phyloP scores from a whole-genome alignment of 768 basidiomycete species.

The Coprinopsis marcescibilis region DNA sequence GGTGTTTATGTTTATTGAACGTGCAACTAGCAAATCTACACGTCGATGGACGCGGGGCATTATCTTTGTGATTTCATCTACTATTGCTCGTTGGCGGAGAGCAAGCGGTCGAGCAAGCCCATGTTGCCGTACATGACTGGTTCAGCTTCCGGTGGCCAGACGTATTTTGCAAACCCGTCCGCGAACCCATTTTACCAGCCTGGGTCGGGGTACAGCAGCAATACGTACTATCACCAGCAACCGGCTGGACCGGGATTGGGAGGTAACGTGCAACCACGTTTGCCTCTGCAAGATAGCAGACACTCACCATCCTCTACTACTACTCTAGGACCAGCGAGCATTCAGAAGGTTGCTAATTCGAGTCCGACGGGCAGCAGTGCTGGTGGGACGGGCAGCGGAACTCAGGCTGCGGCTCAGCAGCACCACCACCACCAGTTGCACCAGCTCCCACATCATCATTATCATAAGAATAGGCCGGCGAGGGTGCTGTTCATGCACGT shows the following conservation, averaged over 20 bases:
- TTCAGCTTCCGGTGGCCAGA: constrained; percentile 3
- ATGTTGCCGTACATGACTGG: constrained; percentile 11
- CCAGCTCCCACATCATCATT: neutral
- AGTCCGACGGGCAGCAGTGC: neutral
- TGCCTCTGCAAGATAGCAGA: no score
- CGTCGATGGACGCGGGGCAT: constrained; percentile 72
- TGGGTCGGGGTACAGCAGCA: constrained; percentile 3
- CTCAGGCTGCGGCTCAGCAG: neutral
- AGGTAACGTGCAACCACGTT: no score
- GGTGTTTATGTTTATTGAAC: constrained; percentile 4
- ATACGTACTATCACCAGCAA: constrained; percentile 7
- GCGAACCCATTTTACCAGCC: neutral
- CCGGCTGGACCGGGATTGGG: no score
- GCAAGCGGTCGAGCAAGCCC: constrained; percentile 40
- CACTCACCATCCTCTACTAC: no score
- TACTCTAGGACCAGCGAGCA: no score
- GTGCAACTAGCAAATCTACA: constrained; percentile 50
- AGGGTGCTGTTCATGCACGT: constrained; percentile 69
- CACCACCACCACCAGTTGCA: constrained; percentile 13
- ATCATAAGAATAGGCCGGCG: neutral
- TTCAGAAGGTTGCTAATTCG: no score
- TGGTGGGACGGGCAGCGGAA: no score
- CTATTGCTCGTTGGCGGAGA: constrained; percentile 70
- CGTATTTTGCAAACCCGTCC: constrained; percentile 2
- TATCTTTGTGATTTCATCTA: constrained; percentile 75